A percentile compares a stretch with the other conserved stretches of the same genome.
These are phyloP conservation scores for Didymella keratinophila DNA, from an alignment of 2,329 filamentous ascomycete species.

Conservation along the genomic window DNA sequence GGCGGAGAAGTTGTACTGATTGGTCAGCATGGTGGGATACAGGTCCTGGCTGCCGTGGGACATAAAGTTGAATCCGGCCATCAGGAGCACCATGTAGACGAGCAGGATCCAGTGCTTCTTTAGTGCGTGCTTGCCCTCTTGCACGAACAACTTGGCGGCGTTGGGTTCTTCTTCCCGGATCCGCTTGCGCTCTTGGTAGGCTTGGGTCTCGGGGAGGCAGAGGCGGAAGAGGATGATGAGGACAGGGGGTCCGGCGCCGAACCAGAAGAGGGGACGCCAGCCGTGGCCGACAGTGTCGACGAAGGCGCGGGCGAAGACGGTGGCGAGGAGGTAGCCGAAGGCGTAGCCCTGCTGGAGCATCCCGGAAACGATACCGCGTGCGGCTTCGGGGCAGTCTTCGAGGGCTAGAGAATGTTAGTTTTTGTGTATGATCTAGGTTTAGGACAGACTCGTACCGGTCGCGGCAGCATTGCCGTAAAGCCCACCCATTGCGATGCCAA, in stretches of 20 bases:
- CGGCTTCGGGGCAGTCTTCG: conserved; percentile 67
- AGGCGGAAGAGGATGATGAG: conserved; percentile 82
- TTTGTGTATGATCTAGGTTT: conserved; percentile 4
- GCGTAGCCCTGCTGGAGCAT: conserved; percentile 71
- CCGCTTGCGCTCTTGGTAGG: conserved; percentile 71
- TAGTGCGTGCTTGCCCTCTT: conserved; percentile 80
- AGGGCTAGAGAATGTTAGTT: conserved; percentile 51
- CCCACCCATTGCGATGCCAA: conserved; percentile 71
- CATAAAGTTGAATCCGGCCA: conserved; percentile 95
- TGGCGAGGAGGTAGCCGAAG: conserved; percentile 69
- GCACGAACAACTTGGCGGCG: conserved; percentile 72
- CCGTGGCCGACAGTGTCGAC: conserved; percentile 78
- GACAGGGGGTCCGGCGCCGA: conserved; percentile 80
- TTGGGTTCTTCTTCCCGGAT: conserved; percentile 67
- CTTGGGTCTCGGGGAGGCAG: conserved; percentile 78
- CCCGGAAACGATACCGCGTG: conserved; percentile 67
- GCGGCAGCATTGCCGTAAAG: conserved; percentile 69
- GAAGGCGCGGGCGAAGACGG: conserved; percentile 66
- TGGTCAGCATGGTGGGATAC: conserved; percentile 68
- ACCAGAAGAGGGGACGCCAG: conserved; percentile 91
- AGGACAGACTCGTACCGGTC: conserved; percentile 47
- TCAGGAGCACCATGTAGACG: conserved; percentile 81
- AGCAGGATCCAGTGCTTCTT: conserved; percentile 82
- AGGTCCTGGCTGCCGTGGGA: conserved; percentile 77
- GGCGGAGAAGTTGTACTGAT: conserved; percentile 63